A percentile compares a stretch with the other conserved stretches of the same genome.
Conservation (phyloP, 257 asterid species). For the Scutellaria galericulata region DNA sequence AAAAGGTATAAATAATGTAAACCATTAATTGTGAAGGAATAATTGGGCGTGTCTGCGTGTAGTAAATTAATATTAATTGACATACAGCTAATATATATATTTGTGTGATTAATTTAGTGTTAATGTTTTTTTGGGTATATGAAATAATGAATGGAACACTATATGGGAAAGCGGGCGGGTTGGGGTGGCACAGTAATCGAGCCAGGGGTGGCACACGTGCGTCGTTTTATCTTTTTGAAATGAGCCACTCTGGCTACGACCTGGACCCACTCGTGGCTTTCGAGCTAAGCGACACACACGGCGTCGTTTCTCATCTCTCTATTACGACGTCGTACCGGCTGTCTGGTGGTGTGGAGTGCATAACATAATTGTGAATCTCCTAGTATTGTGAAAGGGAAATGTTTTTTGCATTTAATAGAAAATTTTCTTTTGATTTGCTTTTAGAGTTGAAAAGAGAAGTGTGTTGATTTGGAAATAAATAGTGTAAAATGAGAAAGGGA, state of each 20-base stretch:
- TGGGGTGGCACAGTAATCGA: slow-evolving; percentile 47
- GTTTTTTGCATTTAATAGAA: too few species aligned
- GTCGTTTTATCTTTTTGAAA: slow-evolving; percentile 1
- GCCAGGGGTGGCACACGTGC: slow-evolving; percentile 60
- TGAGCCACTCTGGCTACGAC: not conserved
- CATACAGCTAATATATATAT: slow-evolving; percentile 36
- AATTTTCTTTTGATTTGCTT: too few species aligned
- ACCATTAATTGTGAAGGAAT: not conserved
- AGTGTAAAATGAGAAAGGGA: slow-evolving; percentile 13
- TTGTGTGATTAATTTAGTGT: not conserved
- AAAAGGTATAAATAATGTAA: slow-evolving; percentile 17
- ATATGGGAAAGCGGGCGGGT: not conserved
- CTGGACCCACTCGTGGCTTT: slow-evolving; percentile 34
- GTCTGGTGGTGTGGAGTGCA: too few species aligned
- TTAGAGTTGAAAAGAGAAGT: too few species aligned
- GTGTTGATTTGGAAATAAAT: too few species aligned
- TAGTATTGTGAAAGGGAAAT: too few species aligned
- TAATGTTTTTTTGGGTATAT: too few species aligned
- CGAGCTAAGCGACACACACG: slow-evolving; percentile 48
- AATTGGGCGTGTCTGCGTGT: too few species aligned
- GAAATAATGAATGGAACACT: not conserved
- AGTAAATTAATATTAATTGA: not conserved
- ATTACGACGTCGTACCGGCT: too few species aligned
- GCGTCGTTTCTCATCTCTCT: slow-evolving; percentile 36
- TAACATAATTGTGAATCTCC: too few species aligned